Percentiles rank a stretch among this genome's conserved stretches.
Evolutionary conservation across 208 protist species (phyloP).

Genomic region (Acanthamoeba comandoni): DNA sequence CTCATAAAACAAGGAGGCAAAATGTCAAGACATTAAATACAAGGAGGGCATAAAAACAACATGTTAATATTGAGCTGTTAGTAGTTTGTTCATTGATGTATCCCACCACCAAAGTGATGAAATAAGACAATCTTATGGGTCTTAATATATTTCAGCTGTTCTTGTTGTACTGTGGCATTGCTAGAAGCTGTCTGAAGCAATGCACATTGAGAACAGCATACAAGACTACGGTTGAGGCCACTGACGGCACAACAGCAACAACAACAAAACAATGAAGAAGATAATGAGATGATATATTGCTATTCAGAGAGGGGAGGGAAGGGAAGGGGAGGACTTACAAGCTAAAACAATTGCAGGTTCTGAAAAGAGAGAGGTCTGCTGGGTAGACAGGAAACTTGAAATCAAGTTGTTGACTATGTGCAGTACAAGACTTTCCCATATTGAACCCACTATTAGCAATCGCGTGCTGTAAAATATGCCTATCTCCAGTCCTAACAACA

Average conservation of each 20-base stretch:
- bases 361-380: conserved; percentile 18
- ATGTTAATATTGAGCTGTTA: too few relatives aligned
- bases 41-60: too few relatives aligned
- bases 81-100: too few relatives aligned
- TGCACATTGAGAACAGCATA: neutral
- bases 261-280: too few relatives aligned
- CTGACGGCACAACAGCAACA: neutral
- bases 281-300: too few relatives aligned
- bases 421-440: conserved; percentile 51
- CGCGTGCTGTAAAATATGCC: conserved; percentile 53
- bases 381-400: conserved; percentile 27
- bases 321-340: conserved; percentile 21
- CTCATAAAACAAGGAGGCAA: too few relatives aligned
- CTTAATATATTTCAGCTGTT: too few relatives aligned
- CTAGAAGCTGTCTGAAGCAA: too few relatives aligned
- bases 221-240: neutral
- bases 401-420: conserved; percentile 71
- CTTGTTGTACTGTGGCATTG: too few relatives aligned
- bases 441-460: conserved; percentile 9
- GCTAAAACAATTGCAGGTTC: conserved; percentile 20
- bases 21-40: too few relatives aligned
- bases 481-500: conserved; percentile 61
- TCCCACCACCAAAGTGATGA: too few relatives aligned
- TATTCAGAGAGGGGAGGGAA: neutral
- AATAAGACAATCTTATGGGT: too few relatives aligned